These are phyloP conservation scores for Cystobasidiopsis lactophilus DNA, from an alignment of 768 basidiomycete genomes.

Conservation along the genomic window DNA sequence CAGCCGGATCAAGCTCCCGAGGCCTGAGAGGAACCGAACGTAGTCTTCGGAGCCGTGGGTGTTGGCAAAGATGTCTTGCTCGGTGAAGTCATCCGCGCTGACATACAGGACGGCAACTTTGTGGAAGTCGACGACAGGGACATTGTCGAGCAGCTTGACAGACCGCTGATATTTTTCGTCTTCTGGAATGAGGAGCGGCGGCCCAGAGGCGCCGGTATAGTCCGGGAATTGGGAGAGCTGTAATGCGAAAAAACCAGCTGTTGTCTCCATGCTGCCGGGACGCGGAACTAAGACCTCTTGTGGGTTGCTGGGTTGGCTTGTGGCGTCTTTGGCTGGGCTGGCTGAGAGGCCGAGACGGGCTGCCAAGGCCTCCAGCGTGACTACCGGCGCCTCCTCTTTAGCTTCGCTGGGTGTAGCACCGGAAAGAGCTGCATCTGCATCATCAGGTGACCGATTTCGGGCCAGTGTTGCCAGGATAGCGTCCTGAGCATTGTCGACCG, in stretches of 20 bases:
- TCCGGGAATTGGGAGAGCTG: constrained; percentile 61
- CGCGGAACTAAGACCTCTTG: constrained; percentile 9
- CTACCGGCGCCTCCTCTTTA: constrained; percentile 5
- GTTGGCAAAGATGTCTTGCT: constrained; percentile 69
- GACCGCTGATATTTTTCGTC: constrained; percentile 37
- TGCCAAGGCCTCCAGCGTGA: not conserved
- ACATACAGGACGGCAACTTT: constrained; percentile 94
- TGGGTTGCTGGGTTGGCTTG: constrained; percentile 2
- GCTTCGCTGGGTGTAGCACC: not conserved
- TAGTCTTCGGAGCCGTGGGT: constrained; percentile 85
- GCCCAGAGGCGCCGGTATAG: constrained; percentile 28
- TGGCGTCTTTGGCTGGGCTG: not conserved
- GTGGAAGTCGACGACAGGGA: constrained; percentile 90
- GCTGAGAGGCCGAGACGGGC: too few relatives aligned
- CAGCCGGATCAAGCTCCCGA: constrained; percentile 68
- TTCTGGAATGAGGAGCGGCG: constrained; percentile 30
- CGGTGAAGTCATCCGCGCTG: constrained; percentile 65
- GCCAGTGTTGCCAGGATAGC: constrained; percentile 1
- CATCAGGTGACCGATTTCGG: constrained; percentile 1
- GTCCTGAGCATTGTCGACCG: constrained; percentile 5
- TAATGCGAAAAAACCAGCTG: constrained; percentile 35
- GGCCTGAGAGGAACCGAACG: constrained; percentile 70
- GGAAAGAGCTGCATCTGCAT: not conserved
- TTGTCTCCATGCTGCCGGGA: too few relatives aligned
- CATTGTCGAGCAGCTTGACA: constrained; percentile 48